A percentile compares a stretch with the other conserved stretches of the same genome.
These are phyloP conservation scores for Barnettozyma vustinii DNA, from an alignment of 805 yeast species.

Conservation along the genomic window DNA sequence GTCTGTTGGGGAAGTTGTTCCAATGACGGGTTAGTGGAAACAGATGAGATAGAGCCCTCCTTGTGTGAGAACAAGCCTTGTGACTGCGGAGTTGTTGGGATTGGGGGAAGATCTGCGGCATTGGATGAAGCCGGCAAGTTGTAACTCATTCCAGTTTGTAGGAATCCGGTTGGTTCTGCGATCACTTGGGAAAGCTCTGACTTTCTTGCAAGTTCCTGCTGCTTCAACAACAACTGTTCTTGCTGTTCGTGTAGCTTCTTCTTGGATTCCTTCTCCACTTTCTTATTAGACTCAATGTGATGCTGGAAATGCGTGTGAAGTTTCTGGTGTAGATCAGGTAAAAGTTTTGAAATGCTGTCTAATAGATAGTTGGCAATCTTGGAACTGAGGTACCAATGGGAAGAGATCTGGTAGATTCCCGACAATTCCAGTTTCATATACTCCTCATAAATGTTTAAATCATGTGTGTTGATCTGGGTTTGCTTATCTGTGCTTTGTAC, in stretches of 20 bases:
- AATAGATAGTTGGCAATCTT: conserved; percentile 41
- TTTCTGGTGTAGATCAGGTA: conserved; percentile 36
- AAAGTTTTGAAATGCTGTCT: conserved; percentile 38
- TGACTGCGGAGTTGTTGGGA: background rate
- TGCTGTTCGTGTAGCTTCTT: background rate
- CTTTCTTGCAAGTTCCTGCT: background rate
- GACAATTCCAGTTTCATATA: conserved; percentile 44
- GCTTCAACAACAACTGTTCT: background rate
- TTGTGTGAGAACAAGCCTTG: background rate
- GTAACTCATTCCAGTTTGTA: conserved; percentile 11
- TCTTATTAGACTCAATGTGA: conserved; percentile 10
- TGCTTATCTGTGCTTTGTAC: conserved; percentile 15
- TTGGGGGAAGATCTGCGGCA: background rate
- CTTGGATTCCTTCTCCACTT: background rate
- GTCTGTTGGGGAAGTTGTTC: background rate
- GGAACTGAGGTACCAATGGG: conserved; percentile 47
- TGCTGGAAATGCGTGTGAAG: conserved; percentile 30
- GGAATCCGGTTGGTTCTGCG: conserved; percentile 6
- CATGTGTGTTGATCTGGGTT: conserved; percentile 24
- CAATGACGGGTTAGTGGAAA: background rate
- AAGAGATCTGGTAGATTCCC: conserved; percentile 43
- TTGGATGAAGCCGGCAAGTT: conserved; percentile 9
- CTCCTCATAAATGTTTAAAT: conserved; percentile 40
- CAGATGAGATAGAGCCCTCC: background rate
- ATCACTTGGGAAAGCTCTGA: conserved; percentile 4